These are phyloP conservation scores for Discostella pseudostelligera DNA, from an alignment of 108 stramenopile genomes.

Conservation along the genomic window DNA sequence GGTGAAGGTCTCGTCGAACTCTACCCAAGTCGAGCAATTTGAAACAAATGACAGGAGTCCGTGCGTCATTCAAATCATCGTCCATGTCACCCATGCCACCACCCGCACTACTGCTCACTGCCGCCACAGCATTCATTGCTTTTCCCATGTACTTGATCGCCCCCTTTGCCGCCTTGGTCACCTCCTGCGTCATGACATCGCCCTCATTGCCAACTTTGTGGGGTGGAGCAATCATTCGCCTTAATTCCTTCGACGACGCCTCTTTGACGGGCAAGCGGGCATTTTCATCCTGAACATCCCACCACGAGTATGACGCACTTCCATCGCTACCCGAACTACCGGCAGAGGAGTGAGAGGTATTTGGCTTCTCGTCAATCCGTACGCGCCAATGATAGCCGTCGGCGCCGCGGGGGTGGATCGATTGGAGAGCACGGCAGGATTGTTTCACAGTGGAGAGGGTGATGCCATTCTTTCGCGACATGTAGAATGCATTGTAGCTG, in stretches of 20 bases:
- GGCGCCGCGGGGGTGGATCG: constrained; percentile 58
- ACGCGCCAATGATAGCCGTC: constrained; percentile 87
- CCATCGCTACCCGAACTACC: not conserved
- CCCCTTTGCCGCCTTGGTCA: constrained; percentile 77
- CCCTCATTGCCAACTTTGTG: not conserved
- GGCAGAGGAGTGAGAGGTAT: constrained; percentile 21
- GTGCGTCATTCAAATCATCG: constrained; percentile 44
- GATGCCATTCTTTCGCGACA: constrained; percentile 59
- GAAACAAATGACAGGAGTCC: constrained; percentile 71
- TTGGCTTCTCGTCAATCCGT: constrained; percentile 73
- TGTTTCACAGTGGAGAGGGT: constrained; percentile 69
- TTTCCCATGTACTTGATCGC: constrained; percentile 79
- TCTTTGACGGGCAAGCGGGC: constrained; percentile 79
- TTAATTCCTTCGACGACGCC: constrained; percentile 54
- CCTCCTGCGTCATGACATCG: constrained; percentile 29
- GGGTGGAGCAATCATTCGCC: constrained; percentile 59
- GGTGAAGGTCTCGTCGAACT: constrained; percentile 51
- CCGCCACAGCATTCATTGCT: constrained; percentile 62
- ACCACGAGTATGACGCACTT: constrained; percentile 63
- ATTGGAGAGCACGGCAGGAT: constrained; percentile 59
- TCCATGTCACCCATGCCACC: constrained; percentile 17
- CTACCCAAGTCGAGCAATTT: constrained; percentile 77
- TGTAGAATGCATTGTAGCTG: constrained; percentile 68
- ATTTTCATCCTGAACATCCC: constrained; percentile 90
- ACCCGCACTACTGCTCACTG: constrained; percentile 1